phyloP scores from a whole-genome alignment of 2,329 filamentous ascomycete genomes.

The Cryphonectria carpinicola region DNA sequence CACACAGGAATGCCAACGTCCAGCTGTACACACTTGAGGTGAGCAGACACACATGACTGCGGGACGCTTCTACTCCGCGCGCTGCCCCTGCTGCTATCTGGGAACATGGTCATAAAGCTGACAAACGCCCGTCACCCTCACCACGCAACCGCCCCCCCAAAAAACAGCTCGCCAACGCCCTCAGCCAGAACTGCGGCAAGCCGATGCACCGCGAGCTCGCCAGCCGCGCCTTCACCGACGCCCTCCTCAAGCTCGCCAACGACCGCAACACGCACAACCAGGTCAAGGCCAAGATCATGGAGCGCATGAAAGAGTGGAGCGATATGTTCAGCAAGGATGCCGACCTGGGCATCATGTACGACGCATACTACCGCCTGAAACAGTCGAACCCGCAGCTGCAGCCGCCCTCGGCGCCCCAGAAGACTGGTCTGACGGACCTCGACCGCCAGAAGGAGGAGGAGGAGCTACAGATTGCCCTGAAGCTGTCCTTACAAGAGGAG shows the following conservation, averaged over 20 bases:
- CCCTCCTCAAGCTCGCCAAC: slow-evolving; percentile 84
- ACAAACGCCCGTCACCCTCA: slow-evolving; percentile 1
- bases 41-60: slow-evolving; percentile 31
- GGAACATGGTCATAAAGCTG: slow-evolving; percentile 22
- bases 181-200: slow-evolving; percentile 89
- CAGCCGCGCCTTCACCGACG: slow-evolving; percentile 91
- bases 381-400: slow-evolving; percentile 84
- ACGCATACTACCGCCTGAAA: slow-evolving; percentile 89
- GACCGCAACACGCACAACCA: slow-evolving; percentile 96
- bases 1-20: slow-evolving; percentile 93
- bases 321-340: slow-evolving; percentile 91
- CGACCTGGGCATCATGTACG: slow-evolving; percentile 96
- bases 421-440: slow-evolving; percentile 85
- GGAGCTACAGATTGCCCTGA: slow-evolving; percentile 93
- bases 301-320: slow-evolving; percentile 95
- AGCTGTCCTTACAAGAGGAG: slow-evolving; percentile 90
- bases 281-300: slow-evolving; percentile 95
- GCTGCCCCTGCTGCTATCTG: neutral
- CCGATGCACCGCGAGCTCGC: slow-evolving; percentile 88
- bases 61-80: neutral
- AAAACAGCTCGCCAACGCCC: slow-evolving; percentile 77
- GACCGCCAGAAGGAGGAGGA: slow-evolving; percentile 97
- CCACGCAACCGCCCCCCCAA: neutral
- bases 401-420: slow-evolving; percentile 88
- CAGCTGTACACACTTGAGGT: slow-evolving; percentile 93